phyloP scores from a whole-genome alignment of 2,329 filamentous ascomycete genomes.

The Sporothrix brunneoviolacea region DNA sequence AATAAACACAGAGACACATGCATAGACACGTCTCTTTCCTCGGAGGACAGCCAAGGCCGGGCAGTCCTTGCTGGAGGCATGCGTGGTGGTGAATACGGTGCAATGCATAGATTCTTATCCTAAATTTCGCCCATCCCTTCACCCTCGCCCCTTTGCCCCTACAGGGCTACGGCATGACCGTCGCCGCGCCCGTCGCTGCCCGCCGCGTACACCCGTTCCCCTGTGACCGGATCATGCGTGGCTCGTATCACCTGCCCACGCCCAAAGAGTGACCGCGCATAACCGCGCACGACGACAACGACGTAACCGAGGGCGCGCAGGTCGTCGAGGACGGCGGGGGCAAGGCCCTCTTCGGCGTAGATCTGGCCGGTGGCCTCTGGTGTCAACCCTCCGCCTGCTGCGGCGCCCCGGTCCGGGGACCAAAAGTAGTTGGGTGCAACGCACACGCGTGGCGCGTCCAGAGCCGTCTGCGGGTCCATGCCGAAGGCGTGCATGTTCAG shows the following conservation, averaged over 20 bases:
- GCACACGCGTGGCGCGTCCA: constrained; percentile 83
- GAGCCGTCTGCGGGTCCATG: constrained; percentile 72
- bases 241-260: constrained; percentile 77
- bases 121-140: too few relatives aligned
- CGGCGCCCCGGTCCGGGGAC: constrained; percentile 37
- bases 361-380: constrained; percentile 40
- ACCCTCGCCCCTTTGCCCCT: neutral
- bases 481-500: constrained; percentile 80
- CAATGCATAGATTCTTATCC: too few relatives aligned
- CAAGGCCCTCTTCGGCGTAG: constrained; percentile 75
- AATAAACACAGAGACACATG: too few relatives aligned
- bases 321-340: constrained; percentile 55
- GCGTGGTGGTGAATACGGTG: too few relatives aligned
- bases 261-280: constrained; percentile 65
- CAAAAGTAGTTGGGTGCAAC: constrained; percentile 53
- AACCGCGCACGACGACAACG: constrained; percentile 58
- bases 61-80: too few relatives aligned
- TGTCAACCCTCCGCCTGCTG: constrained; percentile 39
- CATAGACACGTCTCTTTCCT: too few relatives aligned
- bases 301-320: constrained; percentile 64
- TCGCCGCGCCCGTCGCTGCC: constrained; percentile 85
- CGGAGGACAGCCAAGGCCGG: too few relatives aligned
- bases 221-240: constrained; percentile 60
- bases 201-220: constrained; percentile 68
- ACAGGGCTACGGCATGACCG: constrained; percentile 38